A percentile compares a stretch with the other conserved stretches of the same genome.
These are phyloP conservation scores for Teratosphaeria pseudoeucalypti DNA, from an alignment of 2,329 filamentous ascomycete genomes.

Conservation along the genomic window DNA sequence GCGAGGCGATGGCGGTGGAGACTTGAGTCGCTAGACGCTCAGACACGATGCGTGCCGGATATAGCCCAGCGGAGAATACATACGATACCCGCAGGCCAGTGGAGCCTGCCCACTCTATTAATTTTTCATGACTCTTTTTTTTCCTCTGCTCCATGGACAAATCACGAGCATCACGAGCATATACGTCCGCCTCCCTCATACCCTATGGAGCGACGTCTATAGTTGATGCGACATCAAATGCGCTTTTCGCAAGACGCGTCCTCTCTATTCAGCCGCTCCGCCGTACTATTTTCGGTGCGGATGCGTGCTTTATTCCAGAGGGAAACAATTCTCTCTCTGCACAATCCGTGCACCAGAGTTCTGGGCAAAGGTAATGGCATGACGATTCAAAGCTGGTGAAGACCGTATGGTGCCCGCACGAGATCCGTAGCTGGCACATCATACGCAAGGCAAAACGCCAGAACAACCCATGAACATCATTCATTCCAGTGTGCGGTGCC, in stretches of 20 bases:
- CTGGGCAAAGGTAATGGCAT: not conserved
- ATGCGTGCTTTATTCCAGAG: not conserved
- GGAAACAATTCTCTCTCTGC: not conserved
- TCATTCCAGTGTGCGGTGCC: too few relatives aligned
- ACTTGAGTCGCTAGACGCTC: not conserved
- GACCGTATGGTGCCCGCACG: too few relatives aligned
- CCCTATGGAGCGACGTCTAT: slow-evolving; percentile 17
- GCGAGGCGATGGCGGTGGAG: not conserved
- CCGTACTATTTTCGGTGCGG: not conserved
- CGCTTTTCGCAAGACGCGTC: not conserved
- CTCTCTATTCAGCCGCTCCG: slow-evolving; percentile 6
- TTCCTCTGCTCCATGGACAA: not conserved
- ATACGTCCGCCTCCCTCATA: slow-evolving; percentile 11
- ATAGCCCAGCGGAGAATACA: not conserved
- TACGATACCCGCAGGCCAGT: not conserved
- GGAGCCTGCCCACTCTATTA: not conserved
- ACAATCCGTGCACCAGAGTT: not conserved
- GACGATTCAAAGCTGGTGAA: too few relatives aligned
- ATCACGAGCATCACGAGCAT: slow-evolving; percentile 15
- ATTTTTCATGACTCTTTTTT: not conserved
- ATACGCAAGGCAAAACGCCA: too few relatives aligned
- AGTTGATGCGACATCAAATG: slow-evolving; percentile 17
- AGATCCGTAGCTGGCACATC: too few relatives aligned
- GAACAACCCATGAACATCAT: too few relatives aligned
- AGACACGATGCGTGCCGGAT: not conserved